phyloP scores from a whole-genome alignment of 805 yeast genomes.

The Candida tibetensis region DNA sequence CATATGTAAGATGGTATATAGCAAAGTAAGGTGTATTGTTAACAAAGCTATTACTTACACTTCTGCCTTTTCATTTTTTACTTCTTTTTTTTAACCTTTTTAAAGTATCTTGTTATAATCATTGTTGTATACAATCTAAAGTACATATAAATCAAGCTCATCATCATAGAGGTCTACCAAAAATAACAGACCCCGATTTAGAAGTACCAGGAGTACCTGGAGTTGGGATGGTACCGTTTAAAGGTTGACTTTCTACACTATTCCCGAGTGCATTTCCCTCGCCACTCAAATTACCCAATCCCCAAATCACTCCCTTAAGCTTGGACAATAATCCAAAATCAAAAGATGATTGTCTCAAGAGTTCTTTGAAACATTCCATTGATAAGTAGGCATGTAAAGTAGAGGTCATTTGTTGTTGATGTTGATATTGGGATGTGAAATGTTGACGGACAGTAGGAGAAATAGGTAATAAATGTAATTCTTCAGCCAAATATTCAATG shows the following conservation, averaged over 20 bases:
- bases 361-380: conserved; percentile 62
- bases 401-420: conserved; percentile 40
- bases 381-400: conserved; percentile 63
- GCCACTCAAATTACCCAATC: conserved; percentile 34
- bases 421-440: conserved; percentile 20
- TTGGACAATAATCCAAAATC: conserved; percentile 25
- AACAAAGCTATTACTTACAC: too few relatives aligned
- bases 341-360: conserved; percentile 31
- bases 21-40: too few relatives aligned
- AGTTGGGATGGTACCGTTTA: conserved; percentile 6
- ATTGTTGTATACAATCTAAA: too few relatives aligned
- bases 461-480: conserved; percentile 59
- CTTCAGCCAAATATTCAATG: conserved; percentile 67
- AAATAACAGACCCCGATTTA: conserved; percentile 26
- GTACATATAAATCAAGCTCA: conserved; percentile 1
- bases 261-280: conserved; percentile 6
- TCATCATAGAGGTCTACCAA: conserved; percentile 25
- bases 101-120: too few relatives aligned
- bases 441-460: conserved; percentile 44
- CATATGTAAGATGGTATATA: neutral
- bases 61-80: too few relatives aligned
- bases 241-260: conserved; percentile 4
- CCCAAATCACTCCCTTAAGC: conserved; percentile 53
- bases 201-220: conserved; percentile 24
- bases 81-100: too few relatives aligned